phyloP scores from a whole-genome alignment of 768 basidiomycete species.

The Lactarius tabidus region DNA sequence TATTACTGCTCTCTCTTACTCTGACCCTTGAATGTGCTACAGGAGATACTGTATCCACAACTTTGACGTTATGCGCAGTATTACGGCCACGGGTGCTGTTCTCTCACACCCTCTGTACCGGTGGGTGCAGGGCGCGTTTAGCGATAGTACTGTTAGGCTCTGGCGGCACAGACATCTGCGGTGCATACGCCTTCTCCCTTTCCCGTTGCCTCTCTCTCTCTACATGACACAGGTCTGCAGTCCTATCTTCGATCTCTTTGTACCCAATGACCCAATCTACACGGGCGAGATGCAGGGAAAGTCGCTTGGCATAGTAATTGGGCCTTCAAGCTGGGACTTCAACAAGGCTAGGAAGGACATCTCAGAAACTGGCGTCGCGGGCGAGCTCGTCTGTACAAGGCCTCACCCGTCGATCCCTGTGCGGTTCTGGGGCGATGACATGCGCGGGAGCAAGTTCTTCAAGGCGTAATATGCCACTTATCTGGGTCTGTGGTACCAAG shows the following conservation, averaged over 20 bases:
- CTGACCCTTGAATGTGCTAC: background rate
- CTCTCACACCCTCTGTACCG: constrained; percentile 62
- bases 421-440: constrained; percentile 62
- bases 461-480: constrained; percentile 63
- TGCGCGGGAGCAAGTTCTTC: constrained; percentile 48
- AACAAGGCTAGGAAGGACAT: constrained; percentile 53
- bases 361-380: constrained; percentile 40
- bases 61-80: constrained; percentile 52
- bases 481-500: constrained; percentile 65
- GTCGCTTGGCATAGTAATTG: constrained; percentile 62
- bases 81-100: constrained; percentile 59
- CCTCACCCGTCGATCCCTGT: constrained; percentile 69
- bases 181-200: constrained; percentile 33
- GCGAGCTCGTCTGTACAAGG: constrained; percentile 65
- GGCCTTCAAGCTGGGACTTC: constrained; percentile 55
- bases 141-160: constrained; percentile 47
- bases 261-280: constrained; percentile 58
- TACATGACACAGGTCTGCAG: constrained; percentile 33
- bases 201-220: no score
- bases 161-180: constrained; percentile 74
- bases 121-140: constrained; percentile 62
- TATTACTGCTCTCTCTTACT: no score
- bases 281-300: constrained; percentile 65
- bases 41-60: constrained; percentile 50
- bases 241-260: constrained; percentile 47